Evolutionary conservation across 31 red algal genomes (phyloP), one percentile per base, ranked within the genome.

Genomic region (Bonnemaisonia californica): DNA sequence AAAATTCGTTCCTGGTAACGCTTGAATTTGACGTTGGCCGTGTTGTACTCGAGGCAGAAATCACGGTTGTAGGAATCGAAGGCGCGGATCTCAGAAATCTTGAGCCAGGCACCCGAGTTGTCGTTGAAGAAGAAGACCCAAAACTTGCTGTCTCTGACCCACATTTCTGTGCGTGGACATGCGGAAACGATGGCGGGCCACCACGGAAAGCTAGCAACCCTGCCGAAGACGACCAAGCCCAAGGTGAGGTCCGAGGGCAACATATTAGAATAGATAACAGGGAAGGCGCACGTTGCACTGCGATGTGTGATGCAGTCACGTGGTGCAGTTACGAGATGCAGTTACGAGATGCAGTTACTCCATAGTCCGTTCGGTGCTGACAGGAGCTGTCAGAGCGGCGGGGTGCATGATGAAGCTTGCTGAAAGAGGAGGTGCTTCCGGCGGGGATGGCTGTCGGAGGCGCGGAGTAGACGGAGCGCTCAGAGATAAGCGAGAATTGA

Each of bases 101-200:
- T 81, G 13, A 81, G 58, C 77, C 77, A 81, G 33, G 77, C 58
- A 51, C 77, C 77, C 35, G 59, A 60, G 37, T 39, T 47, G 37
- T 81, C 77, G 60, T 81, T 81, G 77, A 68, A 81, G 59, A 81
- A 81, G 13, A 31, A 31, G 77, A 65, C 58, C 77, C 77, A 81
- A 60, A 59, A 77, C 74, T 77, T 77, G 3, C 74, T 54, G 22
- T 77, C 31, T n/a, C 60, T 60, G 8, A 30, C 30, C 54, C 56
- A 77, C 4, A 28, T 18, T 35, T 45, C 48, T 55, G 47, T 60
- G 74, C 27, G 74, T 18, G 47, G 54, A 37, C 74, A 61, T 3
- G 35, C 3, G 2, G 27, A 4, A 22, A 81, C 39, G 28, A 67
- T 38, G 0, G 77, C 77, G 16, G 77, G 77, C 77, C 77, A 81